phyloP scores from a whole-genome alignment of 2,329 filamentous ascomycete species.

The Stagonosporopsis chrysanthemi region DNA sequence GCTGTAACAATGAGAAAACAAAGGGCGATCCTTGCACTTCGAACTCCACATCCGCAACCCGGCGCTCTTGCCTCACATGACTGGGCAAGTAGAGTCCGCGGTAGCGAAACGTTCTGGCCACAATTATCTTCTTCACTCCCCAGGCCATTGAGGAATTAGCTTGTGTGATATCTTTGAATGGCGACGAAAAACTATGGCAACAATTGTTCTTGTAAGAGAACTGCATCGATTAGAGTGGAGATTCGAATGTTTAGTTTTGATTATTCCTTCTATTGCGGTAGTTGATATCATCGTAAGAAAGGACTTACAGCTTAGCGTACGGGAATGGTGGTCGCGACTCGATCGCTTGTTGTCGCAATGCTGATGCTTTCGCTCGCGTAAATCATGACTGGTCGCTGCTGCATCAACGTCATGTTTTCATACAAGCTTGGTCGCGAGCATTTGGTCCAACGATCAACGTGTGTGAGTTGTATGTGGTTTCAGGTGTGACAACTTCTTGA shows the following conservation, averaged over 20 bases:
- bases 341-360: conserved; percentile 25
- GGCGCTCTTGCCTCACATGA: not conserved
- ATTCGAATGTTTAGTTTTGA: conserved; percentile 19
- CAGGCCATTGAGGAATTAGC: not conserved
- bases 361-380: conserved; percentile 15
- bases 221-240: conserved; percentile 6
- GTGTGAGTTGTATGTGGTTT: not conserved
- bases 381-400: conserved; percentile 15
- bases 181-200: not conserved
- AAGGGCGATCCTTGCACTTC: conserved; percentile 10
- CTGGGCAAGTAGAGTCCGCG: not conserved
- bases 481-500: not conserved
- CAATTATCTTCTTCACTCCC: not conserved
- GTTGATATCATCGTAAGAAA: conserved; percentile 18
- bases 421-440: conserved; percentile 3
- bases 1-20: conserved; percentile 9
- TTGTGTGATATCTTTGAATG: not conserved
- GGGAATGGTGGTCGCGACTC: conserved; percentile 23
- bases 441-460: not conserved
- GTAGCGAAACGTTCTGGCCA: not conserved
- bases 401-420: conserved; percentile 12
- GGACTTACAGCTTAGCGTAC: conserved; percentile 26
- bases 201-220: not conserved
- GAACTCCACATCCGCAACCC: conserved; percentile 2
- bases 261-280: conserved; percentile 22